These are phyloP conservation scores for Dimocarpus longan DNA, from an alignment of 345 rosid species.

Conservation along the genomic window DNA sequence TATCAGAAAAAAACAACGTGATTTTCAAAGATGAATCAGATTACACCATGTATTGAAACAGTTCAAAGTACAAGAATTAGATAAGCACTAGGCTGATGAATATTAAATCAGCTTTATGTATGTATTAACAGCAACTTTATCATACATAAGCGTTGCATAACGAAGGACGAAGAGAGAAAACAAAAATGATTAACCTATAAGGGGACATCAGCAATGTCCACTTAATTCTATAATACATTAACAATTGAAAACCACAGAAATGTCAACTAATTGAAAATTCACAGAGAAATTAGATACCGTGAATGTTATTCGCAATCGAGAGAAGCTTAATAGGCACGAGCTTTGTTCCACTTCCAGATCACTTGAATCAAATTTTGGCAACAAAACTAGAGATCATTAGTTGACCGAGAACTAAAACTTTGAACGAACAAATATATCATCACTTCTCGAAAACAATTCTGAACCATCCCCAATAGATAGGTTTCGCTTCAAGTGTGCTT, in stretches of 20 bases:
- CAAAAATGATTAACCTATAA: conserved; percentile 18
- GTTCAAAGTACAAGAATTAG: conserved; percentile 10
- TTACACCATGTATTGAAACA: not conserved
- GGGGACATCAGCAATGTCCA: conserved; percentile 40
- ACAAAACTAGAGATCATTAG: conserved; percentile 20
- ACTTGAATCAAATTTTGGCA: conserved; percentile 4
- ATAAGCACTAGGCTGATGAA: conserved; percentile 1
- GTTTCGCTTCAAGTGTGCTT: conserved; percentile 26
- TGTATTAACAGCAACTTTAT: conserved; percentile 11
- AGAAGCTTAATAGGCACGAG: conserved; percentile 29
- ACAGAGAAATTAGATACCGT: conserved; percentile 23
- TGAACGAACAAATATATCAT: conserved; percentile 17
- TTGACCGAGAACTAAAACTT: conserved; percentile 27
- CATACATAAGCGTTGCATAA: conserved; percentile 22
- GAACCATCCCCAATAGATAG: conserved; percentile 41
- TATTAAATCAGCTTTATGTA: conserved; percentile 10
- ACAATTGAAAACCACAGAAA: conserved; percentile 23
- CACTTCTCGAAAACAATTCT: conserved; percentile 29
- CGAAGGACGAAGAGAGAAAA: conserved; percentile 12
- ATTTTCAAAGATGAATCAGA: not conserved
- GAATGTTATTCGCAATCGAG: conserved; percentile 29
- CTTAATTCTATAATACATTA: conserved; percentile 24
- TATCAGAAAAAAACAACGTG: not conserved
- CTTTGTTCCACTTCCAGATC: conserved; percentile 23
- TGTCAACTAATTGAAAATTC: conserved; percentile 18